phyloP scores from a whole-genome alignment of 257 asterid genomes.

The Solanum bulbocastanum region DNA sequence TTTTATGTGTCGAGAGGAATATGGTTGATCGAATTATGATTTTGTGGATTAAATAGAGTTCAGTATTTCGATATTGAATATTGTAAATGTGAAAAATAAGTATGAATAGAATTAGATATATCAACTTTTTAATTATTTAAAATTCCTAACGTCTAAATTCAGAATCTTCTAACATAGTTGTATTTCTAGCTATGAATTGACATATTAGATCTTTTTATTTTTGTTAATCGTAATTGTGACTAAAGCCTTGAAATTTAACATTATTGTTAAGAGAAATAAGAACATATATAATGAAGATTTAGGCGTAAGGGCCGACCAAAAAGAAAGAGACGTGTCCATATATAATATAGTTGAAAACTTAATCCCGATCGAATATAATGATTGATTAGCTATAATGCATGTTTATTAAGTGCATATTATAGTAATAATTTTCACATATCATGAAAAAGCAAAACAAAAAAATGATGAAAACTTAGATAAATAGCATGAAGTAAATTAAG shows the following conservation, averaged over 20 bases:
- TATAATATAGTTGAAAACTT: not conserved
- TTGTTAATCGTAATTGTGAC: not conserved
- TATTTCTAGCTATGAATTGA: not conserved
- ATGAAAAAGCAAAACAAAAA: not conserved
- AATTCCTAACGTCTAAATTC: not conserved
- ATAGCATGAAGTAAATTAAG: not conserved
- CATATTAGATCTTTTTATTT: not conserved
- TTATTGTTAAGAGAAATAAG: not conserved
- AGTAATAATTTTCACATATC: not conserved
- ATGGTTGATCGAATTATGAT: not conserved
- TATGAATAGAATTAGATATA: not conserved
- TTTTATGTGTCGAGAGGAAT: not conserved
- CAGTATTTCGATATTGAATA: not conserved
- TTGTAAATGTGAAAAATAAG: accelerated
- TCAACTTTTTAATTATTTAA: not conserved
- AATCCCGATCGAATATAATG: not conserved
- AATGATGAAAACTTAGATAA: not conserved
- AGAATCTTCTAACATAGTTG: not conserved
- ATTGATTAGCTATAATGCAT: not conserved
- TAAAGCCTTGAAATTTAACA: not conserved
- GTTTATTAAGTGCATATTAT: not conserved
- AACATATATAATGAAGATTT: not conserved
- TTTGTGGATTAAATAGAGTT: not conserved
- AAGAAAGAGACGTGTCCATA: not conserved
- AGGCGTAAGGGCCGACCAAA: not conserved